Evolutionary conservation across 495 filamentous ascomycete species (phyloP), one percentile per base, ranked within the genome.

Genomic region (Lepraria neglecta): DNA sequence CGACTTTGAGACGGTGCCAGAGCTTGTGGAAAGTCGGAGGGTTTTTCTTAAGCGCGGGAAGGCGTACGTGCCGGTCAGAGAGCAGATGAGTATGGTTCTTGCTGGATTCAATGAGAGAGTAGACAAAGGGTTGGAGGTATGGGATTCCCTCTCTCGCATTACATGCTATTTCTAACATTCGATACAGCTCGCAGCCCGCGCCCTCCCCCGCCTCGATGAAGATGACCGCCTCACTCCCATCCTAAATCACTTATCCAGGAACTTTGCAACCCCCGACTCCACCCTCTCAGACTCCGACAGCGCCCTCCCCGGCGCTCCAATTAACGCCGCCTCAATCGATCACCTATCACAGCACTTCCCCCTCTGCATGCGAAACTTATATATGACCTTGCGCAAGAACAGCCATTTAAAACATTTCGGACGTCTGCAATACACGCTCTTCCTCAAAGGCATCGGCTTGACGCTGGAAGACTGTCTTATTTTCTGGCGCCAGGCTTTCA

Each of bases 391-490:
- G 21, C 86, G 89, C 60, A 86, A 88, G 64, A 90, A 92, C 70
- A 84, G 85, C 35, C 89, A 97, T 61, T 77, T 99, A 56, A 96
- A 96, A 69, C 92, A 99, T 72, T 96, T 79, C 66, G 95, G 91
- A 17, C 89, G 95, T 62, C 80, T 97, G 24, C 95, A 99, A 75
- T 99, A 97, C 77, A 89, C 87, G 0, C 82, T 99, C 21, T 99
- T 99, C 81, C 81, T 99, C 60, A 99, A 99, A 77, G 95, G 95
- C 38, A 89, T 99, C 63, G 95, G 95, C 0, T 79, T 99, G 11
- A 89, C 82, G 55, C 78, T 97, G 10, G 90, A 97, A 66, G 92
- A 99, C 68, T 91, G 85, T 69, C 82, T 99, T n/a, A 66, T 88
- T 11, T 99, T 97, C 78, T 99, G 95, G 95, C 87, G 95, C 9